Conservation (phyloP, 1,139 yeast genomes). For the Pichia cactophila region DNA sequence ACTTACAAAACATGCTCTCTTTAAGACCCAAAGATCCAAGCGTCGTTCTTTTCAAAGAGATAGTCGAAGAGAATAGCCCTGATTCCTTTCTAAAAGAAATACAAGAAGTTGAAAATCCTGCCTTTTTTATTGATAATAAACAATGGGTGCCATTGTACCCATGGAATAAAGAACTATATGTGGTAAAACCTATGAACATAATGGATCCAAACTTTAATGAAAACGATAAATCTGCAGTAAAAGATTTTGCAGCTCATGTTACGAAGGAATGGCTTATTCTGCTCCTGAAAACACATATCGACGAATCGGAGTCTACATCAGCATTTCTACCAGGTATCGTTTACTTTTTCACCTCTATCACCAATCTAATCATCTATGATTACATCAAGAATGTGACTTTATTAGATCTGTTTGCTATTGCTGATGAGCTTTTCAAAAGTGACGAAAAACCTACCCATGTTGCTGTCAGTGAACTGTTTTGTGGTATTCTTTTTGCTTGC, state of each 20-base stretch:
- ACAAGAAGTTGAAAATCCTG: conserved; percentile 40
- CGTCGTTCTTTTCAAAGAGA: conserved; percentile 11
- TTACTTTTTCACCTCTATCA: conserved; percentile 40
- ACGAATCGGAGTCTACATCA: conserved; percentile 56
- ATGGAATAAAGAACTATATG: conserved; percentile 61
- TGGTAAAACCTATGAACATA: conserved; percentile 30
- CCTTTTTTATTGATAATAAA: conserved; percentile 50
- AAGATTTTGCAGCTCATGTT: conserved; percentile 39
- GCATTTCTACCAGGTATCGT: conserved; percentile 60
- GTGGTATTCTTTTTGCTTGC: conserved; percentile 50
- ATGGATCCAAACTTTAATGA: conserved; percentile 32
- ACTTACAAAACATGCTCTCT: conserved; percentile 39
- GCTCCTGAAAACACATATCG: conserved; percentile 48
- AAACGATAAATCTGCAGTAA: conserved; percentile 36
- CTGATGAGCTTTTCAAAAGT: conserved; percentile 44
- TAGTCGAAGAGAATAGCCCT: conserved; percentile 30
- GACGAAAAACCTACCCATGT: conserved; percentile 63
- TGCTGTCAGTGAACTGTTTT: conserved; percentile 51
- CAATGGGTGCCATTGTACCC: conserved; percentile 65
- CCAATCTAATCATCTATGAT: conserved; percentile 40
- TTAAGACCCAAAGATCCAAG: conserved; percentile 28
- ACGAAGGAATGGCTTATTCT: conserved; percentile 52
- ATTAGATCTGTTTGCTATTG: conserved; percentile 43
- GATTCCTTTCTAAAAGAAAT: conserved; percentile 47
- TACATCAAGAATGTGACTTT: conserved; percentile 32